Evolutionary conservation across 139 green algal species (phyloP).

Genomic region (Eudorina sp.): DNA sequence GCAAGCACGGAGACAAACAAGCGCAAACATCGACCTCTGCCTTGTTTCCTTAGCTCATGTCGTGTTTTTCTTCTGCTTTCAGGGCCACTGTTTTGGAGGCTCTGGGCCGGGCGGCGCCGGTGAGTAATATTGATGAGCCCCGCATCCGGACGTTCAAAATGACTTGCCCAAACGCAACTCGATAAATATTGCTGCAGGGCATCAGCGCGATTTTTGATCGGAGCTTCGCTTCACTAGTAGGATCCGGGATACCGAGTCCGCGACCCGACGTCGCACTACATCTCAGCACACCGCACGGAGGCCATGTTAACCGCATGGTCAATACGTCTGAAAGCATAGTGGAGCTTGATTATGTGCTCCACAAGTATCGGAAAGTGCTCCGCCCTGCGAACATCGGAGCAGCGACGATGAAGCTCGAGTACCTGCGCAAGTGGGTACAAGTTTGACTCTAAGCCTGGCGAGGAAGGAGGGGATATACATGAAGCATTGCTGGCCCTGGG

Average conservation of each 20-base stretch:
- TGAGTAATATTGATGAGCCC: neutral
- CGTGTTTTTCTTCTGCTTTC: too few species aligned
- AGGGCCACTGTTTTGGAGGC: too few species aligned
- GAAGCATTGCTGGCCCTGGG: too few species aligned
- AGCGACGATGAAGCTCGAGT: constrained; percentile 20
- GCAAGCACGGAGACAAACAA: too few species aligned
- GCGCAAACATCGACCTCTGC: too few species aligned
- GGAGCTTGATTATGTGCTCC: constrained; percentile 22
- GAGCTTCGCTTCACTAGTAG: constrained; percentile 20
- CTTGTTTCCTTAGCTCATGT: too few species aligned
- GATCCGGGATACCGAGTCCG: constrained; percentile 14
- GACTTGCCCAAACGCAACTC: too few species aligned
- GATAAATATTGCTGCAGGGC: neutral
- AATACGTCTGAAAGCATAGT: neutral
- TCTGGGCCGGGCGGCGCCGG: constrained; percentile 2
- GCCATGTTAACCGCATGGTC: constrained; percentile 38
- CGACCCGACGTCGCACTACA: constrained; percentile 37
- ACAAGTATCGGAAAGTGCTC: constrained; percentile 12
- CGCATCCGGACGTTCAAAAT: too few species aligned
- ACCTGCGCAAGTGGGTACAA: too few species aligned
- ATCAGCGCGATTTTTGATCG: neutral
- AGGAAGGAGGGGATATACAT: too few species aligned
- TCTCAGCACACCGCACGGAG: constrained; percentile 31
- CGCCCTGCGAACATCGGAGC: neutral
- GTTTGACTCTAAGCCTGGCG: too few species aligned